These are phyloP conservation scores for Dimocarpus longan DNA, from an alignment of 345 rosid genomes.

Conservation along the genomic window DNA sequence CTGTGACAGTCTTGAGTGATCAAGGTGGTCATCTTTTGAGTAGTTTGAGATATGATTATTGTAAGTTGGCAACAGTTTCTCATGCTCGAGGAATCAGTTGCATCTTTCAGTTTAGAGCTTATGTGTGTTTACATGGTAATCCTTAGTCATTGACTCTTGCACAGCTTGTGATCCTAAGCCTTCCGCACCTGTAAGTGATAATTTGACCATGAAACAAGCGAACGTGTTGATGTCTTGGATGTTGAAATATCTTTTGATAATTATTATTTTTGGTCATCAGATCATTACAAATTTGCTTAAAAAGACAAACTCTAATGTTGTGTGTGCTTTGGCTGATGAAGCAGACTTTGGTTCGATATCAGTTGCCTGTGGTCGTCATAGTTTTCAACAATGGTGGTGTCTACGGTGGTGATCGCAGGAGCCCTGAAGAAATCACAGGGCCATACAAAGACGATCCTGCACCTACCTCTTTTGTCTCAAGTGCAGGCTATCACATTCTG, in stretches of 20 bases:
- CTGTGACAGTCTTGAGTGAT: neutral
- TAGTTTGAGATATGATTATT: neutral
- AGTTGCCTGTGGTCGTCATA: constrained; percentile 85
- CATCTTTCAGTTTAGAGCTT: neutral
- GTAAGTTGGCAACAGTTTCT: neutral
- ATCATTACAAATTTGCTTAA: neutral
- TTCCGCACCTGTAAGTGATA: neutral
- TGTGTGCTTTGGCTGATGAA: constrained; percentile 20
- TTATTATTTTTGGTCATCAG: neutral
- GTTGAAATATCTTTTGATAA: neutral
- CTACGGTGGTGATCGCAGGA: constrained; percentile 93
- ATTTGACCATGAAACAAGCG: neutral
- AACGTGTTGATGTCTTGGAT: no score
- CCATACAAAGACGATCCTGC: constrained; percentile 93
- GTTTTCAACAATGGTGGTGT: constrained; percentile 99
- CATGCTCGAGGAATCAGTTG: neutral
- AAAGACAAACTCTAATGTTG: neutral
- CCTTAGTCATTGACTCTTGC: no score
- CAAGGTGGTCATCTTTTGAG: neutral
- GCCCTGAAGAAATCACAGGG: constrained; percentile 77
- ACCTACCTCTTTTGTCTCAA: constrained; percentile 92
- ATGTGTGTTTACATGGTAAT: no score
- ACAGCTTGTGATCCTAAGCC: neutral
- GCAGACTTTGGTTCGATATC: constrained; percentile 93
- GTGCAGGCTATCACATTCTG: constrained; percentile 78